A percentile compares a stretch with the other conserved stretches of the same genome.
Evolutionary conservation across 202 grass and related monocot species (phyloP).

Genomic region (Setaria viridis): DNA sequence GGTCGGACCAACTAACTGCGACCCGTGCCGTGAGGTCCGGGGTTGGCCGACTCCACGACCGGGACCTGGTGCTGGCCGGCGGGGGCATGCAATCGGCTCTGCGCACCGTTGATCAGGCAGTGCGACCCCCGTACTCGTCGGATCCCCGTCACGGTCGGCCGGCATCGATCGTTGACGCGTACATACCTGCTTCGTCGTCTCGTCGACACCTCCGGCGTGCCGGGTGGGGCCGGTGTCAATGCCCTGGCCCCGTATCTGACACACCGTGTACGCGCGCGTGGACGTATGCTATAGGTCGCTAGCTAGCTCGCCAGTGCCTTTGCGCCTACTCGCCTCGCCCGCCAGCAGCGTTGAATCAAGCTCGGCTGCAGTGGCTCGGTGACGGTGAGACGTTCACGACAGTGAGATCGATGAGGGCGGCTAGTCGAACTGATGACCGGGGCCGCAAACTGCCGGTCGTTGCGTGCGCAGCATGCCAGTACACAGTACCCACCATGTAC

Average conservation of each 20-base stretch:
- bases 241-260: background rate
- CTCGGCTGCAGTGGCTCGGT: no score
- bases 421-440: background rate
- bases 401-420: no score
- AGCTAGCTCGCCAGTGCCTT: no score
- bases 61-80: background rate
- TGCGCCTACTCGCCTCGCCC: no score
- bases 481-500: background rate
- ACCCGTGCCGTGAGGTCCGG: background rate
- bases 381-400: no score
- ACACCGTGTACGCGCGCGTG: no score
- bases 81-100: no score
- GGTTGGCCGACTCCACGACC: background rate
- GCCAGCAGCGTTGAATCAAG: background rate
- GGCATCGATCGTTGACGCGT: background rate
- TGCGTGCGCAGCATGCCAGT: constrained; percentile 11
- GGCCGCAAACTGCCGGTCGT: background rate
- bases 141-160: no score
- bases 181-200: no score
- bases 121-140: no score
- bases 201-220: no score
- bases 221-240: background rate
- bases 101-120: background rate
- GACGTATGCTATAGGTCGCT: no score
- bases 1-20: background rate